These are phyloP conservation scores for Phytophthora aleatoria DNA, from an alignment of 352 stramenopile genomes.

Conservation along the genomic window DNA sequence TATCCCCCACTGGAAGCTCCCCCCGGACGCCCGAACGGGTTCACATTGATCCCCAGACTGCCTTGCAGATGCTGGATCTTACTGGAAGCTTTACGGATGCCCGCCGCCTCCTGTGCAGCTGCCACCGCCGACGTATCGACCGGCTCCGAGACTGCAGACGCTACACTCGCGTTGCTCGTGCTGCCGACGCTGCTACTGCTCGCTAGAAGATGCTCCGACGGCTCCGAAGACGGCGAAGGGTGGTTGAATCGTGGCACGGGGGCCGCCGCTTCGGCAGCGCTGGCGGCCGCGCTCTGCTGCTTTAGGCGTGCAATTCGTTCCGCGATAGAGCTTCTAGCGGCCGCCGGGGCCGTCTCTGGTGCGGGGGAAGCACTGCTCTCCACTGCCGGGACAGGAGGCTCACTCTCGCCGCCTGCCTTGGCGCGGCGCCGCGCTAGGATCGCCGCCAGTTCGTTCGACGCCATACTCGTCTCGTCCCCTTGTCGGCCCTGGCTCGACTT, in stretches of 20 bases:
- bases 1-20: slow-evolving; percentile 43
- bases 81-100: slow-evolving; percentile 40
- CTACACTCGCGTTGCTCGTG: slow-evolving; percentile 13
- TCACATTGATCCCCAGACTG: slow-evolving; percentile 85
- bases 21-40: slow-evolving; percentile 68
- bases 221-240: slow-evolving; percentile 13
- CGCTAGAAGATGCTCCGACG: slow-evolving; percentile 13
- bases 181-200: slow-evolving; percentile 24
- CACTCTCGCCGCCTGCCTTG: slow-evolving; percentile 59
- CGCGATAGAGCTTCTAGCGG: slow-evolving; percentile 60
- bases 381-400: slow-evolving; percentile 34
- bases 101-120: slow-evolving; percentile 38
- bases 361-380: slow-evolving; percentile 27
- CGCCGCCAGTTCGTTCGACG: slow-evolving; percentile 81
- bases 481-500: slow-evolving; percentile 23
- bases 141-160: slow-evolving; percentile 23
- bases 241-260: slow-evolving; percentile 35
- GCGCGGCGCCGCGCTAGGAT: slow-evolving; percentile 79
- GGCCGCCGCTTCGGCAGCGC: slow-evolving; percentile 20
- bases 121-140: slow-evolving; percentile 35
- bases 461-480: slow-evolving; percentile 54
- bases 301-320: slow-evolving; percentile 80
- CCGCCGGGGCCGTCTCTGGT: slow-evolving; percentile 20
- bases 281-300: slow-evolving; percentile 58
- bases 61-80: slow-evolving; percentile 83